Evolutionary conservation across 2,329 filamentous ascomycete species (phyloP), one percentile per base, ranked within the genome.

Genomic region (Huntiella bhutanensis): DNA sequence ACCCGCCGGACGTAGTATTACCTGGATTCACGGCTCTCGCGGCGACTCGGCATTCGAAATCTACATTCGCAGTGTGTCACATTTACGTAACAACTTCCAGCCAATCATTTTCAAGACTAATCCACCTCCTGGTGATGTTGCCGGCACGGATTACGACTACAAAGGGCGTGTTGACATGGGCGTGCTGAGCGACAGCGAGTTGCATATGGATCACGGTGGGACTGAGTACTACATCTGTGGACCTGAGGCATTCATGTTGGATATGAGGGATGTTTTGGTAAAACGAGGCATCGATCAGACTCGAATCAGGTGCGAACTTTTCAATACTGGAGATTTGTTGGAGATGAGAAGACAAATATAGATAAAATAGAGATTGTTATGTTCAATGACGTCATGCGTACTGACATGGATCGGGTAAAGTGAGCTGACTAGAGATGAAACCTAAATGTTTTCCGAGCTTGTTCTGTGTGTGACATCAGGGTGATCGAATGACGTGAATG

Each of bases 211-310:
- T 15, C 63, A 79, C 53, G 43, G 59, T 1, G 60, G 60, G 38
- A 67, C 82, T 0, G 65, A 76, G 55, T 87, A 85, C 58, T 86
- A 73, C 54, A 62, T 83, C 45, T 87, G 82, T 55, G 82, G 82
- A 0, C 81, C 82, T 0, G 66, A 69, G 50, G 56, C 58, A 5
- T 87, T 85, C 64, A 87, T 87, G 82, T 54, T 67, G 7, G 70
- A 73, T 34, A 62, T 72, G 16, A 64, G 72, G 52, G 59, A 60
- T 5, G 67, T 63, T 53, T 62, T 86, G 48, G 60, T 67, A 53
- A 61, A 55, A 2, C 59, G 64, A 47, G 78, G 77, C 0, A 77
- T 85, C 1, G 59, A 64, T 1, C 59, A 60, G n/a, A 66, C 67
- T 28, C 70, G 73, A 52, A 68, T 82, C 46, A 70, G 76, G 54